phyloP scores from a whole-genome alignment of 176 grass and related monocot genomes.

The Tillandsia fasciculata region DNA sequence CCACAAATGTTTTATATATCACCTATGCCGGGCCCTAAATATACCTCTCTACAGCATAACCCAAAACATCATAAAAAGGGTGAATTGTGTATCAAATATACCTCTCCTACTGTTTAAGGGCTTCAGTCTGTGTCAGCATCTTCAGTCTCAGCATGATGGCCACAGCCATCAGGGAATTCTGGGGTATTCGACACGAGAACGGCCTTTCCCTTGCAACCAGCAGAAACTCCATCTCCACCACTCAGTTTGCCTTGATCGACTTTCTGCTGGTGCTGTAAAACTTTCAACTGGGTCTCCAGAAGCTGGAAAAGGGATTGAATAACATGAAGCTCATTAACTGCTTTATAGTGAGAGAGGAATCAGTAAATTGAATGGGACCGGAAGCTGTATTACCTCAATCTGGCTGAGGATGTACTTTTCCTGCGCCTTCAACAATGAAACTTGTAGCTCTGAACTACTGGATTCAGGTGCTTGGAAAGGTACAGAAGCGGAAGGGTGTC shows the following conservation, averaged over 20 bases:
- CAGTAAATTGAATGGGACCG: neutral
- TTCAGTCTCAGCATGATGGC: neutral
- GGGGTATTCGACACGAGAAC: neutral
- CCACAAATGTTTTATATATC: too few species aligned
- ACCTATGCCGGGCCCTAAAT: too few species aligned
- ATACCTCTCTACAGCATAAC: too few species aligned
- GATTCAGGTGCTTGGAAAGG: neutral
- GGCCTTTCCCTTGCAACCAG: constrained; percentile 24
- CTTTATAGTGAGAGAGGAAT: neutral
- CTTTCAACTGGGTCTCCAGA: constrained; percentile 54
- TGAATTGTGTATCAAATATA: neutral
- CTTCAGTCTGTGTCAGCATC: constrained; percentile 1
- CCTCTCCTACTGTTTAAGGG: neutral
- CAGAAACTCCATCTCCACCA: neutral
- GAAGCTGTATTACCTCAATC: constrained; percentile 17
- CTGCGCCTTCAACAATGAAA: constrained; percentile 10
- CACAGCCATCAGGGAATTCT: neutral
- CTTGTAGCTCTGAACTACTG: neutral
- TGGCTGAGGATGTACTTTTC: constrained; percentile 18
- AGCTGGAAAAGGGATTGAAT: constrained; percentile 30
- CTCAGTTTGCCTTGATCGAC: constrained; percentile 11
- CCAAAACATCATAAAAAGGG: too few species aligned
- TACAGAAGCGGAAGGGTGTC: neutral
- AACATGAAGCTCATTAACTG: neutral
- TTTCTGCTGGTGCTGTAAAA: constrained; percentile 31